Evolutionary conservation across 2,329 filamentous ascomycete genomes (phyloP).

Genomic region (Colletotrichum eleusines): DNA sequence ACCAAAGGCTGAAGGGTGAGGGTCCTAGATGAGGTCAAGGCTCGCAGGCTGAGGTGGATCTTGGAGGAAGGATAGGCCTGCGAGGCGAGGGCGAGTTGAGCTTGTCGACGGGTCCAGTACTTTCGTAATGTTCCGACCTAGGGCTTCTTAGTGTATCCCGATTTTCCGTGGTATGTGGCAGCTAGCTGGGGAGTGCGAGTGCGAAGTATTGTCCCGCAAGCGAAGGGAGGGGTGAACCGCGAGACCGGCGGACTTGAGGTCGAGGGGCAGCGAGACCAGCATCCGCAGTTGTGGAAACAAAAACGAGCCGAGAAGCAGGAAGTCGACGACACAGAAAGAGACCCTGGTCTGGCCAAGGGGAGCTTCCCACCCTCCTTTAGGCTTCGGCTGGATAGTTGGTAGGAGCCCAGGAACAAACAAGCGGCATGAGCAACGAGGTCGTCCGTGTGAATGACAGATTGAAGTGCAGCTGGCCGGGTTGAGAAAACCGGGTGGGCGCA

Average conservation of each 20-base stretch:
- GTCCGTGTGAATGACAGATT: slow-evolving; percentile 12
- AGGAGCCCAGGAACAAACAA: slow-evolving; percentile 11
- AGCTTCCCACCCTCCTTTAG: slow-evolving; percentile 36
- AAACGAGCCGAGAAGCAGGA: slow-evolving; percentile 30
- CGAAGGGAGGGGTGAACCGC: slow-evolving; percentile 34
- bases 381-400: slow-evolving; percentile 5
- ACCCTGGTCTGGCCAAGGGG: slow-evolving; percentile 25
- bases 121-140: slow-evolving; percentile 39
- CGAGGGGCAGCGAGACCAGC: slow-evolving; percentile 40
- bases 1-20: slow-evolving; percentile 34
- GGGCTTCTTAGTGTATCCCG: slow-evolving; percentile 39
- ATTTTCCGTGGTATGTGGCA: slow-evolving; percentile 39
- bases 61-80: slow-evolving; percentile 35
- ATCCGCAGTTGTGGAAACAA: slow-evolving; percentile 38
- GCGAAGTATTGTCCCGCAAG: slow-evolving; percentile 34
- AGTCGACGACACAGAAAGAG: slow-evolving; percentile 7
- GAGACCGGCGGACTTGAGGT: slow-evolving; percentile 39
- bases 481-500: slow-evolving; percentile 16
- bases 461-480: slow-evolving; percentile 15
- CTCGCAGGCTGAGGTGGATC: slow-evolving; percentile 39
- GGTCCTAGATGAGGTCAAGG: slow-evolving; percentile 40
- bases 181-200: slow-evolving; percentile 28
- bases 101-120: slow-evolving; percentile 32
- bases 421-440: slow-evolving; percentile 8
- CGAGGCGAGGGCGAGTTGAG: slow-evolving; percentile 35